A percentile compares a stretch with the other conserved stretches of the same genome.
Conservation (phyloP, 257 asterid species). For the Przewalskia tangutica region DNA sequence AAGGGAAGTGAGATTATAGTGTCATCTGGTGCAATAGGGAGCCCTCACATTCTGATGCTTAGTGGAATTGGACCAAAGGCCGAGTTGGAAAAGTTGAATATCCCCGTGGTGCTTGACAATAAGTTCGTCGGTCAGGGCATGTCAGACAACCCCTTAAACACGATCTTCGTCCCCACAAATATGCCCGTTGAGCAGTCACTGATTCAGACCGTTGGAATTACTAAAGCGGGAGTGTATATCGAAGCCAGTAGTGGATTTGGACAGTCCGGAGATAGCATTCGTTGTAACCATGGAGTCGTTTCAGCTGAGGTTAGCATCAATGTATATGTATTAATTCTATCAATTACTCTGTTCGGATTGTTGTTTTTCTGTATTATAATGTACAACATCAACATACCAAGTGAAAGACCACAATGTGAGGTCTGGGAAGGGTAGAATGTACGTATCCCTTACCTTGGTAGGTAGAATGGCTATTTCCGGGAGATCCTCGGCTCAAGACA, state of each 20-base stretch:
- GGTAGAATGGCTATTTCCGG: too few species aligned
- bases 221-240: constrained; percentile 75
- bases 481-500: too few species aligned
- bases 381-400: too few species aligned
- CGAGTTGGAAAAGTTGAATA: constrained; percentile 50
- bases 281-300: constrained; percentile 63
- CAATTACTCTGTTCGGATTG: not conserved
- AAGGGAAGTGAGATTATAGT: constrained; percentile 60
- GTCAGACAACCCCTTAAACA: constrained; percentile 81
- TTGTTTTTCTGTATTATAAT: not conserved
- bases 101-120: constrained; percentile 64
- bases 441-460: too few species aligned
- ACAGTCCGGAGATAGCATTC: constrained; percentile 64
- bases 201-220: constrained; percentile 86
- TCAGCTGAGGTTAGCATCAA: constrained; percentile 74
- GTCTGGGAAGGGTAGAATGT: too few species aligned
- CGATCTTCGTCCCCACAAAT: constrained; percentile 68
- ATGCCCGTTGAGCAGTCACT: constrained; percentile 56
- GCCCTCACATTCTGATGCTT: constrained; percentile 81
- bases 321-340: not conserved
- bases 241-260: constrained; percentile 97
- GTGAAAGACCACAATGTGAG: too few species aligned
- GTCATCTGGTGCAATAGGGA: constrained; percentile 89
- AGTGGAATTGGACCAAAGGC: constrained; percentile 86
- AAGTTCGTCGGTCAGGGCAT: constrained; percentile 64